A percentile compares a stretch with the other conserved stretches of the same genome.
phyloP scores from a whole-genome alignment of 768 basidiomycete genomes.

The Harrya chromipes region DNA sequence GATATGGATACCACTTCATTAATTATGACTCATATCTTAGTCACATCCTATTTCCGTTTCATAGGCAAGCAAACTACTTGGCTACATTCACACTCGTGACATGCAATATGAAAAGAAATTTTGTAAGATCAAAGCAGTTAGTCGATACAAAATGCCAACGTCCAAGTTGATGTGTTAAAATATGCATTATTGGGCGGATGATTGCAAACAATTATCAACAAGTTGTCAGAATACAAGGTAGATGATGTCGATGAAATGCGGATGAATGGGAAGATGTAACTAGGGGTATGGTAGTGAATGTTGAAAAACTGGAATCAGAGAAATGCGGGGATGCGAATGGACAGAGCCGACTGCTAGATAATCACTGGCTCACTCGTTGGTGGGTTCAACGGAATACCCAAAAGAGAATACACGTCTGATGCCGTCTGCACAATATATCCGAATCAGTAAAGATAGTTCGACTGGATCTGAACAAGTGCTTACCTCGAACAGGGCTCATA shows the following conservation, averaged over 20 bases:
- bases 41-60: slow-evolving; percentile 6
- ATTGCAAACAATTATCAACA: neutral
- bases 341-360: neutral
- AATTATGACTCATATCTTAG: slow-evolving; percentile 25
- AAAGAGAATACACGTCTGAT: slow-evolving; percentile 29
- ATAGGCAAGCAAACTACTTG: neutral
- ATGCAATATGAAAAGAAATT: neutral
- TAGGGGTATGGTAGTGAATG: neutral
- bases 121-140: neutral
- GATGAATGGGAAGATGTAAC: neutral
- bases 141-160: neutral
- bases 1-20: neutral
- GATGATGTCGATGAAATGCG: neutral
- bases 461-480: slow-evolving; percentile 1
- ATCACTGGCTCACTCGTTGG: slow-evolving; percentile 10
- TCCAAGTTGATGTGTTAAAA: neutral
- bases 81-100: neutral
- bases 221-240: neutral
- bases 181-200: neutral
- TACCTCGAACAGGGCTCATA: slow-evolving; percentile 22
- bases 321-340: neutral
- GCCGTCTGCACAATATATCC: slow-evolving; percentile 18
- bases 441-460: slow-evolving; percentile 1
- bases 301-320: neutral
- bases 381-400: slow-evolving; percentile 6